Base-by-base conservation (phyloP, 2,329 filamentous ascomycete genomes). In the Colletotrichum sp. region DNA sequence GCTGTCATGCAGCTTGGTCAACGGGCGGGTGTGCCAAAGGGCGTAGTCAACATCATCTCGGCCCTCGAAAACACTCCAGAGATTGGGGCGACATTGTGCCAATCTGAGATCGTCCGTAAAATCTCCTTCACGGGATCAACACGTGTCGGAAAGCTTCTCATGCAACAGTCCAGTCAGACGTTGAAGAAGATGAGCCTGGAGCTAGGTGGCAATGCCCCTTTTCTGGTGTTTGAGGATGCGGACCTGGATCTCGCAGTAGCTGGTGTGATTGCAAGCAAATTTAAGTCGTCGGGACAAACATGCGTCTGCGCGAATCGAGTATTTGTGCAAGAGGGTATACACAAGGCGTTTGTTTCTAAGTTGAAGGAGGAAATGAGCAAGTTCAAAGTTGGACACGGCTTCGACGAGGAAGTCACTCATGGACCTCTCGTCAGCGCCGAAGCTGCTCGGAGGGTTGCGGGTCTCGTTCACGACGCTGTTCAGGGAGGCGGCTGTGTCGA, bases 151-250 rank as follows among this genome's bases (percentile, higher is more conserved):
- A 93, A 93, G 83, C 88, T 93, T 9, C 91, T 99, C 71, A 98
- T 98, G 96, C 94, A 94, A 87, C 96, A 98, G 85, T 93, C 94
- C 13, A 92, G 96, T 0, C 90, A 91, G 55, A 98, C 96, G 0
- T 87, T 98, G 79, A 99, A 99, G 90, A 91, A 92, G 79, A 83
- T 93, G 58, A 97, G 94, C 0, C 94, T 98, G 84, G 96, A 99
- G 84, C 93, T 99, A 2, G 96, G 96, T 70, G 97, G 96, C 64
- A 99, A 99, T 83, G 95, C 96, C 0, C 96, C 96, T 2, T 98
- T 98, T 83, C 98, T 99, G 79, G 95, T 99, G 36, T 99, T 99
- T 82, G 96, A 99, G 81, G 96, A 99, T 81, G 95, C 96, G 24
- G 95, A 99, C 82, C 87, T 99, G 24, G 96, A 98, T 74, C 87